Evolutionary conservation across 208 protist species (phyloP).

Genomic region (Tritrichomonas musculus): DNA sequence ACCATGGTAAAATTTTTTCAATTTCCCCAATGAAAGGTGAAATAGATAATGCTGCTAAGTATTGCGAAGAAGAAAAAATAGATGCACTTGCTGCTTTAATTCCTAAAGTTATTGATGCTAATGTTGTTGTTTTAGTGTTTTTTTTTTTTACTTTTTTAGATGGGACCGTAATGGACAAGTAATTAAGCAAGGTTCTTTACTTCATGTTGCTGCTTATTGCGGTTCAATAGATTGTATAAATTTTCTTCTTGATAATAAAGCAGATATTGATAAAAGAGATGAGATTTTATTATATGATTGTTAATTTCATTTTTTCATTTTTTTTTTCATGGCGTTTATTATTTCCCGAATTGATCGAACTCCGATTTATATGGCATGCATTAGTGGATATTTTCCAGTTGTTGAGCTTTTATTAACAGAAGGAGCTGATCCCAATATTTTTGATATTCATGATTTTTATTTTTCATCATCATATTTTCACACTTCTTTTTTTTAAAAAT

Average conservation of each 20-base stretch:
- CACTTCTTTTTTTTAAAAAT: too few species aligned
- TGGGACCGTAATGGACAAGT: background rate
- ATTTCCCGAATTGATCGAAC: background rate
- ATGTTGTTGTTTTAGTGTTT: background rate
- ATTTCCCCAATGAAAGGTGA: too few species aligned
- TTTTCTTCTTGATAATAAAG: background rate
- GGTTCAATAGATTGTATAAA: background rate
- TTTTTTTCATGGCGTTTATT: too few species aligned
- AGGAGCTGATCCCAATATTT: background rate
- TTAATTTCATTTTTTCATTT: background rate
- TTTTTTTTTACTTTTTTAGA: too few species aligned
- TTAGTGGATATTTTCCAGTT: background rate
- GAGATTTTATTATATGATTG: background rate
- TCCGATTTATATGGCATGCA: background rate
- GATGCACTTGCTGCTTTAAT: background rate
- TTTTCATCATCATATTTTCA: too few species aligned
- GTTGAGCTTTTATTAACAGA: background rate
- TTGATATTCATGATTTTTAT: background rate
- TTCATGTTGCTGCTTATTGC: slow-evolving; percentile 8
- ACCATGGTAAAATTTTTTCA: too few species aligned
- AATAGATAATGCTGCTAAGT: too few species aligned
- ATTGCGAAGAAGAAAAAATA: too few species aligned
- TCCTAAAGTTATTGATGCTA: background rate
- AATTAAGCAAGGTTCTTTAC: slow-evolving; percentile 16
- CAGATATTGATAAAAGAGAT: background rate